Evolutionary conservation across 2,329 filamentous ascomycete species (phyloP).

Genomic region (Fusarium sacchari): DNA sequence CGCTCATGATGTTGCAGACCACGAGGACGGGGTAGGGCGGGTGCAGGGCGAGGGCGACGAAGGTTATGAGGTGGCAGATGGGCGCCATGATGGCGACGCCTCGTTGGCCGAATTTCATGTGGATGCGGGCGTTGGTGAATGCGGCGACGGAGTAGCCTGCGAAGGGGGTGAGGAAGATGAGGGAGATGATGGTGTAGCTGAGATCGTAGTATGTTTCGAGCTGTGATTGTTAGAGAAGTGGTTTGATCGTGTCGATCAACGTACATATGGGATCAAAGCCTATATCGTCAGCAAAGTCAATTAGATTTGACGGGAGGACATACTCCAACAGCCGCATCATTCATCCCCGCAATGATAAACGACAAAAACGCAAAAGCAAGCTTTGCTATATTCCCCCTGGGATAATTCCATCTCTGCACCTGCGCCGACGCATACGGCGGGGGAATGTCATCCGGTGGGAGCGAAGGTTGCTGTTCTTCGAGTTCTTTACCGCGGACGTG

Average conservation of each 20-base stretch:
- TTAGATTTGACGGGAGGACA: neutral
- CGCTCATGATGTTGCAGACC: conserved; percentile 69
- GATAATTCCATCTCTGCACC: conserved; percentile 51
- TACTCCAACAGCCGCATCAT: conserved; percentile 70
- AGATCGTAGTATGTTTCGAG: conserved; percentile 70
- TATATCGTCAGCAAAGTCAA: neutral
- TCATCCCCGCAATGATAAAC: conserved; percentile 70
- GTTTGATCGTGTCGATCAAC: accelerated
- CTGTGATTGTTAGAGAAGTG: conserved; percentile 44
- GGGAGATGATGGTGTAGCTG: conserved; percentile 68
- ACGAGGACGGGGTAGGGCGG: conserved; percentile 73
- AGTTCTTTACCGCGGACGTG: neutral
- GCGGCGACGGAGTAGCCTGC: conserved; percentile 71
- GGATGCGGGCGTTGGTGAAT: conserved; percentile 68
- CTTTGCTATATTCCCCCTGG: conserved; percentile 46
- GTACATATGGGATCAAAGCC: conserved; percentile 43
- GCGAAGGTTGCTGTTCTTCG: conserved; percentile 1
- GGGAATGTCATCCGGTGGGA: conserved; percentile 17
- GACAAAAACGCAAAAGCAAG: conserved; percentile 62
- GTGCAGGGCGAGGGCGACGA: conserved; percentile 67
- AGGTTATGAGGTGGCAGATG: conserved; percentile 68
- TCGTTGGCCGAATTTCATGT: conserved; percentile 70
- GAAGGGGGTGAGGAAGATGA: conserved; percentile 72
- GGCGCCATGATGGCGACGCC: conserved; percentile 73
- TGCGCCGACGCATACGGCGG: conserved; percentile 43